phyloP scores from a whole-genome alignment of 257 asterid genomes.

The Solanum virginianum region DNA sequence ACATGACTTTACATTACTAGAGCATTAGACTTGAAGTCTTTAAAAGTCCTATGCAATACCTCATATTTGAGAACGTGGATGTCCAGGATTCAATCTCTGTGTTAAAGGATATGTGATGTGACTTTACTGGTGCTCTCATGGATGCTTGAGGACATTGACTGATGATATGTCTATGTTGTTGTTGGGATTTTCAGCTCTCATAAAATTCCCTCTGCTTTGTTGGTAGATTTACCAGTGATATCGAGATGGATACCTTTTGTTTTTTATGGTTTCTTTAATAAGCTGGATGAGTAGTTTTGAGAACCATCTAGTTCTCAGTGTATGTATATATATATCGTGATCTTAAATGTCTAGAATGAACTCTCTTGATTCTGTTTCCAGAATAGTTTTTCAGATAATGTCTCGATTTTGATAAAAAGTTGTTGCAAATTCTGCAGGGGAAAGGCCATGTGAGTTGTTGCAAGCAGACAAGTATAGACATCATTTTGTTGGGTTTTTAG shows the following conservation, averaged over 20 bases:
- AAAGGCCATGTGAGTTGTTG: constrained; percentile 59
- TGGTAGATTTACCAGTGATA: neutral
- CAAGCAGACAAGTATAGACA: constrained; percentile 7
- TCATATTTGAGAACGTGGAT: neutral
- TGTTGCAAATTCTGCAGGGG: constrained; percentile 31
- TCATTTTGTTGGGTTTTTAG: constrained; percentile 14
- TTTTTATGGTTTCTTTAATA: neutral
- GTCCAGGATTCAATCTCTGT: neutral
- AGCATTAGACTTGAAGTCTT: neutral
- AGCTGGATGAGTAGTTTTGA: neutral
- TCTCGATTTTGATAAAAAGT: neutral
- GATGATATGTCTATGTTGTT: neutral
- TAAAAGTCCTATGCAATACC: neutral
- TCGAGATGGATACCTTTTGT: neutral
- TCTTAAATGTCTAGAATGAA: neutral
- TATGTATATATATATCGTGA: neutral
- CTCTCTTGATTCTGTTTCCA: constrained; percentile 4
- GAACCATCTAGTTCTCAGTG: neutral
- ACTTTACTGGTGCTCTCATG: neutral
- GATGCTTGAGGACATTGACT: neutral
- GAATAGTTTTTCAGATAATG: neutral
- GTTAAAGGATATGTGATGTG: neutral
- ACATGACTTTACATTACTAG: neutral
- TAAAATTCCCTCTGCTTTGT: neutral
- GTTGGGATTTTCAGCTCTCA: neutral